These are phyloP conservation scores for Sungouiozyma intestinalis DNA, from an alignment of 805 yeast species.

Conservation along the genomic window DNA sequence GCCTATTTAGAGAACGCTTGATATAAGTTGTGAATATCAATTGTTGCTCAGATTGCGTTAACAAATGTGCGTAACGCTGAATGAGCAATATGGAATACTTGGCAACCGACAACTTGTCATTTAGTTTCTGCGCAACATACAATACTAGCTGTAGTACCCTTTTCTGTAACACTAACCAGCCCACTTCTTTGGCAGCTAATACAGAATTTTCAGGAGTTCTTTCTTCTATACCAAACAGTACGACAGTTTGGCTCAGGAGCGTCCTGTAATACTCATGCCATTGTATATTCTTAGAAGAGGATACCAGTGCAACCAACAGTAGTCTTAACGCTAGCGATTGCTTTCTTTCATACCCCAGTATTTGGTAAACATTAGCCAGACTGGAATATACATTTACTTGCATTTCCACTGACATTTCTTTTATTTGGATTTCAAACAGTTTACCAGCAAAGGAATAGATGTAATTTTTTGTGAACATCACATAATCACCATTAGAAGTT, in stretches of 20 bases:
- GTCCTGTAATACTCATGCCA: slow-evolving; percentile 29
- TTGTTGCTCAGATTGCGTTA: slow-evolving; percentile 50
- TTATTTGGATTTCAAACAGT: slow-evolving; percentile 36
- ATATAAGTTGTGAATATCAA: slow-evolving; percentile 25
- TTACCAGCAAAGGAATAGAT: slow-evolving; percentile 41
- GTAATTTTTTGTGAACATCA: slow-evolving; percentile 23
- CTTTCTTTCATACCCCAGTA: slow-evolving; percentile 54
- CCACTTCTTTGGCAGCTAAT: slow-evolving; percentile 22
- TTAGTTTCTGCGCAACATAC: slow-evolving; percentile 41
- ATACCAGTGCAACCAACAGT: slow-evolving; percentile 43
- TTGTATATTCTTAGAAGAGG: slow-evolving; percentile 25
- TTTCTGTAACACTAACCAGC: slow-evolving; percentile 51
- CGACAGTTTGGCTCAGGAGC: slow-evolving; percentile 40
- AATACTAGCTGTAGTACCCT: slow-evolving; percentile 44
- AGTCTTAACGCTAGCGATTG: slow-evolving; percentile 58
- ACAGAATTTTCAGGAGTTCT: slow-evolving; percentile 27
- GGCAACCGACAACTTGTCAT: slow-evolving; percentile 35
- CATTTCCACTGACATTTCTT: slow-evolving; percentile 36
- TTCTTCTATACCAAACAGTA: slow-evolving; percentile 43
- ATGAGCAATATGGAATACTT: slow-evolving; percentile 45
- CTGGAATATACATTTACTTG: slow-evolving; percentile 57
- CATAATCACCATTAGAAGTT: not conserved
- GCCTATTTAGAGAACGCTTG: slow-evolving; percentile 18
- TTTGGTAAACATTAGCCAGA: slow-evolving; percentile 53
- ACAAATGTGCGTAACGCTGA: slow-evolving; percentile 42